Conservation (phyloP, 139 green algal species). For the Penium margaritaceum region DNA sequence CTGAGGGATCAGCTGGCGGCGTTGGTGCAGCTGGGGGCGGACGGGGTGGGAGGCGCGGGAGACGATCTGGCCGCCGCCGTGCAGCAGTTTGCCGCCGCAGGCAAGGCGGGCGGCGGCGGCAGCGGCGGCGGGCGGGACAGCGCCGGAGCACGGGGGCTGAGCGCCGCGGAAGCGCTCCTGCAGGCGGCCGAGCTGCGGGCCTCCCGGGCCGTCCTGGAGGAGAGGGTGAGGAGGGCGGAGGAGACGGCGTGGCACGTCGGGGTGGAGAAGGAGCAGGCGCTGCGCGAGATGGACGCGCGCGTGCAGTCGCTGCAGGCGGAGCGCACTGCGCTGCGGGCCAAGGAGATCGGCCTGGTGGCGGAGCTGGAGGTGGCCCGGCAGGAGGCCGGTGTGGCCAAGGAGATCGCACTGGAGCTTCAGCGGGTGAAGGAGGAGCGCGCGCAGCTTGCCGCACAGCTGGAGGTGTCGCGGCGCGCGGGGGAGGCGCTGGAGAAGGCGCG, state of each 20-base stretch:
- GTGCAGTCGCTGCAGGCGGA: neutral
- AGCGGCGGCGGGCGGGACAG: no score
- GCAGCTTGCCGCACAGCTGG: neutral
- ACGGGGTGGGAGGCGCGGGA: no score
- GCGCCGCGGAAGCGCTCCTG: neutral
- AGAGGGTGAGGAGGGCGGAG: constrained; percentile 3
- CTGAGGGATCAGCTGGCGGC: constrained; percentile 21
- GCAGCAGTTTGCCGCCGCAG: no score
- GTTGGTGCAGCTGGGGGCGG: neutral
- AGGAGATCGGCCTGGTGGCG: neutral
- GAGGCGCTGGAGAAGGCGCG: neutral
- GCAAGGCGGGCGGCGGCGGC: no score
- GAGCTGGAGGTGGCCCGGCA: neutral
- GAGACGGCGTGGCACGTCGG: neutral
- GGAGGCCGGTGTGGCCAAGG: neutral
- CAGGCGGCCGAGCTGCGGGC: constrained; percentile 19
- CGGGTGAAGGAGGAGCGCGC: neutral
- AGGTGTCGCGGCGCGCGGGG: neutral
- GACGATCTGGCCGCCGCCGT: no score
- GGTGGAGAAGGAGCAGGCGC: neutral
- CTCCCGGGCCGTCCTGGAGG: constrained; percentile 15
- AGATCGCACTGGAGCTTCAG: neutral
- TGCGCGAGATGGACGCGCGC: neutral
- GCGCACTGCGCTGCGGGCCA: neutral
- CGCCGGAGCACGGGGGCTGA: neutral